Percentiles rank a stretch among this genome's conserved stretches.
Evolutionary conservation across 179 eudicot genomes (phyloP).

Genomic region (Gypsophila paniculata): DNA sequence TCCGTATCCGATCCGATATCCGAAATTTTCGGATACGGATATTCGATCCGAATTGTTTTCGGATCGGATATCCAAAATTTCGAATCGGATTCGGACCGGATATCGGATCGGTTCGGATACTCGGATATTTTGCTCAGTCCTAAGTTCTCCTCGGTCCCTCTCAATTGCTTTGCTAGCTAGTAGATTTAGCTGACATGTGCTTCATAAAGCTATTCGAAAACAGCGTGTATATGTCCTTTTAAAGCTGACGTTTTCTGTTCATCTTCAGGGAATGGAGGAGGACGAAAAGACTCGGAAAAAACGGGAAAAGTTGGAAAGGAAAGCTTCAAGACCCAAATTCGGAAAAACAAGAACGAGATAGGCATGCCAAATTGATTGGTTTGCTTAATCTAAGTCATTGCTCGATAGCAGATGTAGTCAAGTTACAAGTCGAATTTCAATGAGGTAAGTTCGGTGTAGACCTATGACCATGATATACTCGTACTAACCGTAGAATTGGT

Average conservation of each 20-base stretch:
- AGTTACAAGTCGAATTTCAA: slow-evolving; percentile 15
- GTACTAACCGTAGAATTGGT: neutral
- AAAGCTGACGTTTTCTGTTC: slow-evolving; percentile 2
- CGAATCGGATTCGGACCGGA: too few species aligned
- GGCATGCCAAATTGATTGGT: slow-evolving; percentile 7
- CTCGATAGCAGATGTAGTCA: neutral
- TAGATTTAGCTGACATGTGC: neutral
- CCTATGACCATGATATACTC: neutral
- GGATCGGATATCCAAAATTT: too few species aligned
- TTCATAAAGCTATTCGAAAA: neutral
- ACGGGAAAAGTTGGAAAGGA: slow-evolving; percentile 84
- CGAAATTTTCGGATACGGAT: too few species aligned
- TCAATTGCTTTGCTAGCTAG: neutral
- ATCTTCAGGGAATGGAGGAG: slow-evolving; percentile 55
- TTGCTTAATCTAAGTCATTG: neutral
- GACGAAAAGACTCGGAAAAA: slow-evolving; percentile 85
- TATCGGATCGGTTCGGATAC: too few species aligned
- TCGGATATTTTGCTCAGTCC: too few species aligned
- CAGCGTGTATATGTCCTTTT: neutral
- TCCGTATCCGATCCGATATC: too few species aligned
- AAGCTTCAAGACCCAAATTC: slow-evolving; percentile 68
- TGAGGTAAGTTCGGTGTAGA: slow-evolving; percentile 10
- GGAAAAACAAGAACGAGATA: slow-evolving; percentile 56
- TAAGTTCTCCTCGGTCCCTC: too few species aligned
- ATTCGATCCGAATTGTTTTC: too few species aligned